Conservation (phyloP, 148 eudicot genomes). For the Fagopyrum homotropicum region DNA sequence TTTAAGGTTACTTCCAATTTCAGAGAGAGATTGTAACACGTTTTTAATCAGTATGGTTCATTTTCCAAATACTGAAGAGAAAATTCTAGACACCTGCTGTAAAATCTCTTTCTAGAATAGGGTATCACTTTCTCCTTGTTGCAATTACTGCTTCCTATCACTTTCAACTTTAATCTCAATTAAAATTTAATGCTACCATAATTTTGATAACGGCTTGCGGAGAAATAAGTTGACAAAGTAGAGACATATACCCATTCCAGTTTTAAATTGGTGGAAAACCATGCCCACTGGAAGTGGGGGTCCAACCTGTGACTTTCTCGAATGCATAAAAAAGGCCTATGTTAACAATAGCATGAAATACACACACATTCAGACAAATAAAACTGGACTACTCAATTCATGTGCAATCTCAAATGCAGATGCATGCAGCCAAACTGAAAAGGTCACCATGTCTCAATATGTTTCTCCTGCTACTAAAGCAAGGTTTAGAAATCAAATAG, state of each 20-base stretch:
- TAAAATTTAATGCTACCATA: no score
- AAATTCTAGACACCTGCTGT: not conserved
- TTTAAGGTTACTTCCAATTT: not conserved
- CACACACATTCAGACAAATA: no score
- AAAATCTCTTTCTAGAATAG: not conserved
- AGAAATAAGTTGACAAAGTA: no score
- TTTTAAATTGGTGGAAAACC: slow-evolving; percentile 81
- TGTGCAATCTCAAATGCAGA: no score
- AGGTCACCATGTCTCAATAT: no score
- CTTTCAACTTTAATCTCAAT: not conserved
- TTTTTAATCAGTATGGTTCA: not conserved
- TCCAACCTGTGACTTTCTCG: slow-evolving; percentile 92
- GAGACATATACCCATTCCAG: no score
- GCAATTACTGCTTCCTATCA: not conserved
- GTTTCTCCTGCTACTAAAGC: no score
- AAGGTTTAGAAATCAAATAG: no score
- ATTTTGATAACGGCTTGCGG: no score
- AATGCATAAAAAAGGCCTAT: slow-evolving; percentile 97
- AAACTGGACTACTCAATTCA: no score
- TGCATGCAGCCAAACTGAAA: no score
- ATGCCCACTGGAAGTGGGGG: slow-evolving; percentile 88
- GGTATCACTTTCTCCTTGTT: not conserved
- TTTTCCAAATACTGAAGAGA: not conserved
- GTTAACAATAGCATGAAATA: not conserved
- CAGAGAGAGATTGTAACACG: not conserved